Base-by-base conservation (phyloP, 176 grass and related monocot species). In the Chloris gayana region DNA sequence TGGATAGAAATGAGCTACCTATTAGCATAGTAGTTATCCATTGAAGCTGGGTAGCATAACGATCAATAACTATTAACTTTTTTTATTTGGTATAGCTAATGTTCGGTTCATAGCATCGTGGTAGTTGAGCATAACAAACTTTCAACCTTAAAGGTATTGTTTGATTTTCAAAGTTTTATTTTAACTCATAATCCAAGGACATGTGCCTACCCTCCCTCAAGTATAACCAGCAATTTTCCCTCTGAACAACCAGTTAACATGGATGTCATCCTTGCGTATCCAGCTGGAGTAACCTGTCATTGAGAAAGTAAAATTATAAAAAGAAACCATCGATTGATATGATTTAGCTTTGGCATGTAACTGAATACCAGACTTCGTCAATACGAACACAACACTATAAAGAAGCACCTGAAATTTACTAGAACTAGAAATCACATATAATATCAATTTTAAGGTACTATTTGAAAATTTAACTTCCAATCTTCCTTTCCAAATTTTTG, bases 151-250 rank as follows among this genome's bases (percentile, higher is more conserved):
- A 64, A 54, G n/a, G 2, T 49, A 50, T 14, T 70, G 12, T 21
- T 27, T 64, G 33, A 9, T 69, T 70, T 54, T 44, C 4, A 3
- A 58, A 37, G 4, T 14, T 67, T 22, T 44, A 33, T 79, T 80
- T 76, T 46, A 75, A 75, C 51, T 65, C 8, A 10, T 30, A 70
- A 53, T 26, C 65, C 54, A 70, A 82, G 30, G 30, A 58, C 26
- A 33, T 35, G 39, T 72, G 79, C 88, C 0, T 75, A 98, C 95
- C 95, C 95, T 93, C 92, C 95, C 86, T 98, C 95, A 73, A 98
- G 92, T 84, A 98, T 88, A 80, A 98, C 84, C 90, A 98, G 85
- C 78, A 98, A 85, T 80, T 80, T 98, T 73, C 95, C 92, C 49
- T 86, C 37, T 72, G 92, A 87, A 35, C 84, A 82, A 85, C 50